These are phyloP conservation scores for Mortierella sp. DNA, from an alignment of 371 early-diverging fungal genomes.

Conservation along the genomic window DNA sequence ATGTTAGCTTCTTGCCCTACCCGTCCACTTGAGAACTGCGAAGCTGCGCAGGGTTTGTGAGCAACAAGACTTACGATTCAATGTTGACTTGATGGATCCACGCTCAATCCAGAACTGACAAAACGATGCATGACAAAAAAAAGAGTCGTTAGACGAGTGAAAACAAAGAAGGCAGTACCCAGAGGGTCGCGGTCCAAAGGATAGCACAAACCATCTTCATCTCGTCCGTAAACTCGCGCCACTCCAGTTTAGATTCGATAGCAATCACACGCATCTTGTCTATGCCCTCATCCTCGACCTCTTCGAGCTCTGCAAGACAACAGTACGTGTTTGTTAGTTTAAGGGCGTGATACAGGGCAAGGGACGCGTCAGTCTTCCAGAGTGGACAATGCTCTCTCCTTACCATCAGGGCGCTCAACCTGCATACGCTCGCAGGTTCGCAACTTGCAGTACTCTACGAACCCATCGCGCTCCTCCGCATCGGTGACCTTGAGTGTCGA, in stretches of 20 bases:
- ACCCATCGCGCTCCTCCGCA: conserved; percentile 50
- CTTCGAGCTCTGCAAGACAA: conserved; percentile 22
- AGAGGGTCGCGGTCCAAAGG: not conserved
- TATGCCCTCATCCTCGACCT: conserved; percentile 28
- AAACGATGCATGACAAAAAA: not conserved
- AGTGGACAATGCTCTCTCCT: not conserved
- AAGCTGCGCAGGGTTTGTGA: too few species aligned
- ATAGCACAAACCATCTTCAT: conserved; percentile 41
- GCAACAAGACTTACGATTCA: conserved; percentile 16
- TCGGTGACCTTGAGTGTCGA: conserved; percentile 29
- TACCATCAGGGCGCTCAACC: conserved; percentile 45
- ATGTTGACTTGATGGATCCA: conserved; percentile 35
- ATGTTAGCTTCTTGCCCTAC: too few species aligned
- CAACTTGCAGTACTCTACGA: conserved; percentile 49
- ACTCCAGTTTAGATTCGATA: conserved; percentile 51
- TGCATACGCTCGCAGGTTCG: conserved; percentile 49
- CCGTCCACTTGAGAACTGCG: too few species aligned
- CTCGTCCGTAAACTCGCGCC: conserved; percentile 47
- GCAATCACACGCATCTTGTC: conserved; percentile 45
- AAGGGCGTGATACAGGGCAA: too few species aligned
- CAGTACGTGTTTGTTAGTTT: not conserved
- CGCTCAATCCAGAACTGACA: conserved; percentile 48
- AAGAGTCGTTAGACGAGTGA: not conserved
- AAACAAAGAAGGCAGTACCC: not conserved
- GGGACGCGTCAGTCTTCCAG: too few species aligned